Evolutionary conservation across 805 yeast genomes (phyloP), one percentile per base, ranked within the genome.

Genomic region (Spathaspora arborariae): DNA sequence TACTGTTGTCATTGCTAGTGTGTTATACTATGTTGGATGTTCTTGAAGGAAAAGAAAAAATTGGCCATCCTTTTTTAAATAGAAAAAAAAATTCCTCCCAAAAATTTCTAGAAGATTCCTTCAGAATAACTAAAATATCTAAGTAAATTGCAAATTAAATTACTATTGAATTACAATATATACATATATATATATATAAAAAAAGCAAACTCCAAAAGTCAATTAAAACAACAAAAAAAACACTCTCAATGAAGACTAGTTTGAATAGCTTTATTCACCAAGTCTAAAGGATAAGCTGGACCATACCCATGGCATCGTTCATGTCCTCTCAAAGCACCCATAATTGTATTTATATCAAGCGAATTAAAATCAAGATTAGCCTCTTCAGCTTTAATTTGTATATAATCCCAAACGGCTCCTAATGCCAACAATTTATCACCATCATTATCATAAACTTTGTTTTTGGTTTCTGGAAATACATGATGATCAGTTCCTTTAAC

Each of bases 251-350:
- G 20, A n/a, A 45, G 35, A 39, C 42, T 35, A 15, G 47, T 33
- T 24, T 36, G 36, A n/a, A 47, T 47, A 21, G 45, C 50, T 13
- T 27, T 15, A 27, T 80, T 74, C 16, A 81, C 74, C 44, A 70
- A 33, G 1, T 56, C 59, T 34, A 79, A 50, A 0, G 79, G 72
- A 53, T 82, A 82, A 1, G 85, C 87, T 6, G 88, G 86, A 0
- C 96, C 96, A 56, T 70, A 76, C 1, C 91, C 94, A 59, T 88
- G 92, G 58, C 96, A 88, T 34, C 69, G 74, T 59, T 87, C 96
- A 27, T 75, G 62, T 1, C 94, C 95, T 57, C 73, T 78, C 45
- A 89, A 69, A 21, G 61, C 63, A 16, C 65, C 60, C 83, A 88
- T 81, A 2, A 88, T 78, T 33, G 62, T 67, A n/a, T 71, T 64